phyloP scores from a whole-genome alignment of 2,329 filamentous ascomycete genomes.

The Scedosporium minutisporum region DNA sequence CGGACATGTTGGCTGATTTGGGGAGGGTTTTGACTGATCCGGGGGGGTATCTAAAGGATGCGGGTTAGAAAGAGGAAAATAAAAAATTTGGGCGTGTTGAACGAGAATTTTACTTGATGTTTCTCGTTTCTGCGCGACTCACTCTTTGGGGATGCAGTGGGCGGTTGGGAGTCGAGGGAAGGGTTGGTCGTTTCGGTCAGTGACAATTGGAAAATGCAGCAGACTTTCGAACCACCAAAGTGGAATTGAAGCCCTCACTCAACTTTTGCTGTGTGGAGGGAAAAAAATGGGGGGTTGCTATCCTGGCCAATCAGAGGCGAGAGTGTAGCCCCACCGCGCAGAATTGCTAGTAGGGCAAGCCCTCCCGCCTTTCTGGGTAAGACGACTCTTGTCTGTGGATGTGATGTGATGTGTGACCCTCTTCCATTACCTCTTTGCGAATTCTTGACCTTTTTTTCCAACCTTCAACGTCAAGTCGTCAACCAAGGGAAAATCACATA shows the following conservation, averaged over 20 bases:
- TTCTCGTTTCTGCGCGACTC: not conserved
- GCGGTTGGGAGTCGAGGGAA: conserved; percentile 3
- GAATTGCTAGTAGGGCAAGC: conserved; percentile 32
- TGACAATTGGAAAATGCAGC: not conserved
- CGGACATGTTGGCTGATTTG: conserved; percentile 55
- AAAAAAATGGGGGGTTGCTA: conserved; percentile 26
- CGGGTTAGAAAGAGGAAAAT: not conserved
- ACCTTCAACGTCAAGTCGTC: conserved; percentile 18
- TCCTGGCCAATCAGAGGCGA: conserved; percentile 24
- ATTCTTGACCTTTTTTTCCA: conserved; percentile 11
- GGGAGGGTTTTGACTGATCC: not conserved
- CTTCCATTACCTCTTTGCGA: conserved; percentile 6
- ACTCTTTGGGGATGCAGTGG: not conserved
- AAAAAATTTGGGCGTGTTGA: conserved; percentile 1
- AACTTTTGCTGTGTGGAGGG: conserved; percentile 7
- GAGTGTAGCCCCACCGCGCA: conserved; percentile 17
- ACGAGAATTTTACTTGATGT: not conserved
- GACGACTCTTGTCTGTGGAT: not conserved
- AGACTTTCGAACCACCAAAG: conserved; percentile 1
- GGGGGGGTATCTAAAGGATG: not conserved
- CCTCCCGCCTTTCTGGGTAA: conserved; percentile 16
- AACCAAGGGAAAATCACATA: conserved; percentile 25
- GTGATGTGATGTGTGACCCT: conserved; percentile 3
- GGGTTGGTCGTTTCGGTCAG: conserved; percentile 1
- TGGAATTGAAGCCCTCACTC: conserved; percentile 6